Percentiles rank a stretch among this genome's conserved stretches.
Conservation (phyloP, 257 asterid species). For the Voacanga thouarsii region DNA sequence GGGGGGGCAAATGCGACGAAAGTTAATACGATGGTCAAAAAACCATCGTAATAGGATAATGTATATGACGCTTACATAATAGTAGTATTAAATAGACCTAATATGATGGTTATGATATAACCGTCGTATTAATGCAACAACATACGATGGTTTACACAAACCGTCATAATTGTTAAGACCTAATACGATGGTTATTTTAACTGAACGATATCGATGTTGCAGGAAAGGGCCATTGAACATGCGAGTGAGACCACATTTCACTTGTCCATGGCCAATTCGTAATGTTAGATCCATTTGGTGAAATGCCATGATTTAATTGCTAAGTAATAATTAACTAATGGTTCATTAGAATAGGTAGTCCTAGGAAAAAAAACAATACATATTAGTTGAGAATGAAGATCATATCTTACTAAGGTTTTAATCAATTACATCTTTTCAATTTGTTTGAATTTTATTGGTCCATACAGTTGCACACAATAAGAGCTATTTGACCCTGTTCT, state of each 20-base stretch:
- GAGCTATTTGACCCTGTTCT: background rate
- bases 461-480: background rate
- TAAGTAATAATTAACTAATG: background rate
- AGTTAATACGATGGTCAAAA: too few species aligned
- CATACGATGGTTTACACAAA: too few species aligned
- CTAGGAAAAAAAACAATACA: background rate
- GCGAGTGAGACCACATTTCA: background rate
- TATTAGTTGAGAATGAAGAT: background rate
- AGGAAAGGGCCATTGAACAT: background rate
- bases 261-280: background rate
- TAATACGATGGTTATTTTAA: too few species aligned
- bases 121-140: too few species aligned
- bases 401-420: background rate
- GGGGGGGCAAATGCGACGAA: too few species aligned
- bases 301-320: background rate
- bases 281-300: background rate
- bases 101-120: too few species aligned
- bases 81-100: too few species aligned
- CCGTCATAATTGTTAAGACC: too few species aligned
- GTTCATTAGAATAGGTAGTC: too few species aligned
- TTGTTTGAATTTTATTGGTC: background rate
- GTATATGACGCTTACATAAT: too few species aligned
- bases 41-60: too few species aligned
- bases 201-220: too few species aligned
- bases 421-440: background rate